A percentile compares a stretch with the other conserved stretches of the same genome.
These are phyloP conservation scores for Cynara cardunculus DNA, from an alignment of 129 eudicot genomes.

Conservation along the genomic window DNA sequence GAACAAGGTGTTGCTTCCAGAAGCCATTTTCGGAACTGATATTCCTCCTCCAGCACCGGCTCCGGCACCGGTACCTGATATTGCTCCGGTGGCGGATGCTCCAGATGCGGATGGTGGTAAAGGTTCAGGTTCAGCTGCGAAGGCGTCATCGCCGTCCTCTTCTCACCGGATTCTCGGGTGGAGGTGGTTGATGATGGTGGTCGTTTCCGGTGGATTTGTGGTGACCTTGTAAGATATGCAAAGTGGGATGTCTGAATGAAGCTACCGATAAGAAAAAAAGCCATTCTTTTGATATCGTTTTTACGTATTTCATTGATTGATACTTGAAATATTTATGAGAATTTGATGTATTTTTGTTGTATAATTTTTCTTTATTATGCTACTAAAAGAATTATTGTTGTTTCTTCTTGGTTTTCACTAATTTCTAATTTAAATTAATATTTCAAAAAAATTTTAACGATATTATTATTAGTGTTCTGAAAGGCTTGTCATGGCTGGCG, in stretches of 20 bases:
- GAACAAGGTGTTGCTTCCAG: conserved; percentile 72
- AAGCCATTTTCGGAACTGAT: conserved; percentile 88
- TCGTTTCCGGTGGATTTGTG: conserved; percentile 36
- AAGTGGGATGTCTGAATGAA: background rate
- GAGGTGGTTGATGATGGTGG: conserved; percentile 39
- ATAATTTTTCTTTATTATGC: background rate
- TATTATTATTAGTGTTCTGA: no score
- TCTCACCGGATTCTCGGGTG: conserved; percentile 26
- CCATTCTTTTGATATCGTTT: conserved; percentile 36
- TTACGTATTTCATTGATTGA: conserved; percentile 37
- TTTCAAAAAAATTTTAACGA: no score
- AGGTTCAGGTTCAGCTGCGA: conserved; percentile 26
- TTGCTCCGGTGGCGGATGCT: conserved; percentile 61
- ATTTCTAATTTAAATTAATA: no score
- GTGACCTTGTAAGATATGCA: conserved; percentile 32
- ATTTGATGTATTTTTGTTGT: conserved; percentile 31
- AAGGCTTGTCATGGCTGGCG: no score
- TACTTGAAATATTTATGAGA: conserved; percentile 38
- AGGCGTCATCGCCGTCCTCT: conserved; percentile 19
- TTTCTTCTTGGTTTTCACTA: background rate
- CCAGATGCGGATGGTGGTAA: conserved; percentile 38
- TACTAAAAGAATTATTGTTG: background rate
- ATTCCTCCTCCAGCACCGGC: conserved; percentile 84
- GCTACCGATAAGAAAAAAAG: background rate
- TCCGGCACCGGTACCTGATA: conserved; percentile 60